Percentiles rank a stretch among this genome's conserved stretches.
Conservation (phyloP, 2,329 filamentous ascomycete genomes). For the Xylaria sp. region DNA sequence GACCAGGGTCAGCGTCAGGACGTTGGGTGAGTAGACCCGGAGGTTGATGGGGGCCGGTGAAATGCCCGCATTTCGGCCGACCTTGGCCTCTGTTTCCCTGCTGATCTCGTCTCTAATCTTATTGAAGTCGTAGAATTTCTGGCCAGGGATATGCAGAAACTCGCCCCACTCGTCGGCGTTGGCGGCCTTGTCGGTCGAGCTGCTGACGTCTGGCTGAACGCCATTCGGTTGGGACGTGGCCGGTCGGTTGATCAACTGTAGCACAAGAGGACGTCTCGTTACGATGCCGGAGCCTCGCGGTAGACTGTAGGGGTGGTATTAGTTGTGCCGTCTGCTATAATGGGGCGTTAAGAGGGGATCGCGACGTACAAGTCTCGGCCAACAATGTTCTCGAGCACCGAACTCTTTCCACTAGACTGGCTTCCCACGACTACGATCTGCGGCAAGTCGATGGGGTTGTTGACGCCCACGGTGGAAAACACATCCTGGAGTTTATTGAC, state of each 20-base stretch:
- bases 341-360: constrained; percentile 26
- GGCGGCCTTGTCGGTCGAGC: constrained; percentile 82
- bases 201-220: constrained; percentile 70
- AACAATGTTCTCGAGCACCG: constrained; percentile 97
- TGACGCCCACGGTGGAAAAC: constrained; percentile 96
- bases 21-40: constrained; percentile 97
- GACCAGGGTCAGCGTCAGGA: constrained; percentile 94
- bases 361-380: constrained; percentile 92
- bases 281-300: constrained; percentile 98
- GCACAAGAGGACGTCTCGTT: constrained; percentile 91
- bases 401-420: constrained; percentile 99
- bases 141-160: constrained; percentile 95
- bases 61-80: constrained; percentile 94
- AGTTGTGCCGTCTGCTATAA: constrained; percentile 10
- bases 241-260: constrained; percentile 95
- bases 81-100: constrained; percentile 95
- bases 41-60: constrained; percentile 97
- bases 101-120: constrained; percentile 99
- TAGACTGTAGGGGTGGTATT: constrained; percentile 65
- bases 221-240: constrained; percentile 75
- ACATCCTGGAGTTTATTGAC: constrained; percentile 99
- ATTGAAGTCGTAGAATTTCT: constrained; percentile 98
- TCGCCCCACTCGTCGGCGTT: constrained; percentile 98
- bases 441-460: constrained; percentile 98
- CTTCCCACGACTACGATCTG: constrained; percentile 98